phyloP scores from a whole-genome alignment of 768 basidiomycete species.

The Tulasnella sp. region DNA sequence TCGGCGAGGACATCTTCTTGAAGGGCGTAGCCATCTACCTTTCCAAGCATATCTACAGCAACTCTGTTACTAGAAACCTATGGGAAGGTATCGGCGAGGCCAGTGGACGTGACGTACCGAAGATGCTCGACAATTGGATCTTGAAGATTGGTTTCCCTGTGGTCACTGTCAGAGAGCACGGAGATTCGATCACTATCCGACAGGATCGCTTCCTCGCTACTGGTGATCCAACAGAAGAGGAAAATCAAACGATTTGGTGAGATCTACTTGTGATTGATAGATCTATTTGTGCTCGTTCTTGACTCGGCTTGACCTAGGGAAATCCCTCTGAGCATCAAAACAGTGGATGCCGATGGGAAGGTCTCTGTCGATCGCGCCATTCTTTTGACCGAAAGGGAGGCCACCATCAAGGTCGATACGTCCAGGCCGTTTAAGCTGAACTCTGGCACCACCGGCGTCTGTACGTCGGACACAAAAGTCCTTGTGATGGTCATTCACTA shows the following conservation, averaged over 20 bases:
- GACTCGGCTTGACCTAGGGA: conserved; percentile 38
- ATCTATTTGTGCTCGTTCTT: neutral
- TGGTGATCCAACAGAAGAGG: conserved; percentile 62
- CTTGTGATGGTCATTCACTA: no score
- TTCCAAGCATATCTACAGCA: conserved; percentile 75
- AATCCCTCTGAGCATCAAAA: conserved; percentile 65
- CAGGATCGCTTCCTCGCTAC: conserved; percentile 91
- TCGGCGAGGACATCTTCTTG: conserved; percentile 81
- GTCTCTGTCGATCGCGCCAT: conserved; percentile 45
- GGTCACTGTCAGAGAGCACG: conserved; percentile 68
- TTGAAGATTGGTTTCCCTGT: conserved; percentile 74
- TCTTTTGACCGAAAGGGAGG: conserved; percentile 59
- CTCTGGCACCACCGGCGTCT: conserved; percentile 78
- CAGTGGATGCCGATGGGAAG: conserved; percentile 49
- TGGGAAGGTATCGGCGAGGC: conserved; percentile 77
- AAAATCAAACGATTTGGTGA: conserved; percentile 83
- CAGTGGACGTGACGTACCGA: conserved; percentile 58
- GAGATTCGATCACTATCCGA: conserved; percentile 58
- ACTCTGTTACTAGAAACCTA: conserved; percentile 74
- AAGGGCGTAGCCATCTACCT: conserved; percentile 86
- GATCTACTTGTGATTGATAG: neutral
- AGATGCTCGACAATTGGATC: conserved; percentile 88
- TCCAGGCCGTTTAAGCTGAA: conserved; percentile 81
- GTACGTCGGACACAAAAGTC: conserved; percentile 45
- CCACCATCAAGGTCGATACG: conserved; percentile 57